A percentile compares a stretch with the other conserved stretches of the same genome.
These are phyloP conservation scores for Xylaria bambusicola DNA, from an alignment of 495 filamentous ascomycete genomes.

Conservation along the genomic window DNA sequence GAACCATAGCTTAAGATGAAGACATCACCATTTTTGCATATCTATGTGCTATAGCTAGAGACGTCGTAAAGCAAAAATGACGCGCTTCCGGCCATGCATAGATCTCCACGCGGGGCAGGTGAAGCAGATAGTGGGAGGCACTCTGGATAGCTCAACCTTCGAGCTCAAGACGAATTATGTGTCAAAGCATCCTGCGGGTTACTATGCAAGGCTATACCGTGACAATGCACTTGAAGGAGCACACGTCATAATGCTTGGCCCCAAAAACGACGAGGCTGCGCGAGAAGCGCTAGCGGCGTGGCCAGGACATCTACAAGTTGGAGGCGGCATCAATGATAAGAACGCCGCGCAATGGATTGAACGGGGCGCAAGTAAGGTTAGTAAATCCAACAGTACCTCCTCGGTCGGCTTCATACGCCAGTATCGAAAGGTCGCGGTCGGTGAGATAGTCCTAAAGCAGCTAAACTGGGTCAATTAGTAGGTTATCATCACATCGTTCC, in stretches of 20 bases:
- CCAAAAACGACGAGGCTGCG: conserved; percentile 80
- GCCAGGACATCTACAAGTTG: conserved; percentile 79
- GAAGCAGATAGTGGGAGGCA: conserved; percentile 97
- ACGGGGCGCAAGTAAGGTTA: conserved; percentile 85
- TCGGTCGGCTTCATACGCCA: too few species aligned
- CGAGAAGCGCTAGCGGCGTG: conserved; percentile 73
- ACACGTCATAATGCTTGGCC: conserved; percentile 95
- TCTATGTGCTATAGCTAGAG: conserved; percentile 1
- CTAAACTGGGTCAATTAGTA: conserved; percentile 38
- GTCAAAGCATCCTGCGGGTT: conserved; percentile 73
- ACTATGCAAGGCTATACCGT: conserved; percentile 80
- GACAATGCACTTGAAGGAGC: conserved; percentile 72
- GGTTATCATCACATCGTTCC: conserved; percentile 80
- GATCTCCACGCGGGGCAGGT: conserved; percentile 94
- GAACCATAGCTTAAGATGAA: not conserved
- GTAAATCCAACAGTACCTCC: too few species aligned
- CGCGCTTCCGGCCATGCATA: conserved; percentile 92
- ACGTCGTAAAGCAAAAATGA: conserved; percentile 60
- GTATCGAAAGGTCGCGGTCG: too few species aligned
- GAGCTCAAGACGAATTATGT: conserved; percentile 88
- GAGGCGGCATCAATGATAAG: conserved; percentile 82
- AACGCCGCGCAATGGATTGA: conserved; percentile 89
- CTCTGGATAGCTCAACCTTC: conserved; percentile 65
- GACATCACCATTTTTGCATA: not conserved
- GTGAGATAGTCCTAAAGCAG: not conserved